phyloP scores from a whole-genome alignment of 371 early-diverging fungal genomes.

The Choanephora cucurbitarum region DNA sequence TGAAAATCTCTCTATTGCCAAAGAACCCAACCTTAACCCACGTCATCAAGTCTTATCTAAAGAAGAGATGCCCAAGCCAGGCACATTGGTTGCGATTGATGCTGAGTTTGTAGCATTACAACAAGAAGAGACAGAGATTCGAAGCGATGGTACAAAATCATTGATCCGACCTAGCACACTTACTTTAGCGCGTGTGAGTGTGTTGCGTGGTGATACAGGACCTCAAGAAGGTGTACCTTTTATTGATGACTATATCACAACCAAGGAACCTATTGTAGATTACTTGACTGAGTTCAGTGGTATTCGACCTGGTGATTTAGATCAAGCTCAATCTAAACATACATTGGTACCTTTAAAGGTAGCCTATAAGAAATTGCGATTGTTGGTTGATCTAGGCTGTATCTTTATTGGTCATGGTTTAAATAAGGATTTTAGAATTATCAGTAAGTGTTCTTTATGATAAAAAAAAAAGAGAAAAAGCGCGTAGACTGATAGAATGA shows the following conservation, averaged over 20 bases:
- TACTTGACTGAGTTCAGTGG: conserved; percentile 93
- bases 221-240: conserved; percentile 77
- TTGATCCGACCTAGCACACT: conserved; percentile 81
- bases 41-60: conserved; percentile 52
- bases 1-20: conserved; percentile 47
- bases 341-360: conserved; percentile 86
- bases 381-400: conserved; percentile 87
- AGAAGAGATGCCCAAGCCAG: conserved; percentile 68
- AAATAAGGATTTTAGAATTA: conserved; percentile 90
- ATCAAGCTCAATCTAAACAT: conserved; percentile 66
- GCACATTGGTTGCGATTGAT: conserved; percentile 83
- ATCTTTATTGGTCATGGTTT: conserved; percentile 94
- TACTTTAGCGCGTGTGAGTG: conserved; percentile 87
- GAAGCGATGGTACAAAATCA: conserved; percentile 88
- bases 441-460: conserved; percentile 65
- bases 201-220: conserved; percentile 80
- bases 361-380: conserved; percentile 85
- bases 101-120: conserved; percentile 93
- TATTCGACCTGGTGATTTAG: conserved; percentile 86
- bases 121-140: conserved; percentile 87
- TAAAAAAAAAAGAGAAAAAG: neutral
- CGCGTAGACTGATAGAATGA: neutral
- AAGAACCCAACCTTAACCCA: conserved; percentile 52
- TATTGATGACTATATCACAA: conserved; percentile 93
- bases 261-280: conserved; percentile 83